Conservation (phyloP, 164 flowering plant species). For the Paratinospora sagittata region DNA sequence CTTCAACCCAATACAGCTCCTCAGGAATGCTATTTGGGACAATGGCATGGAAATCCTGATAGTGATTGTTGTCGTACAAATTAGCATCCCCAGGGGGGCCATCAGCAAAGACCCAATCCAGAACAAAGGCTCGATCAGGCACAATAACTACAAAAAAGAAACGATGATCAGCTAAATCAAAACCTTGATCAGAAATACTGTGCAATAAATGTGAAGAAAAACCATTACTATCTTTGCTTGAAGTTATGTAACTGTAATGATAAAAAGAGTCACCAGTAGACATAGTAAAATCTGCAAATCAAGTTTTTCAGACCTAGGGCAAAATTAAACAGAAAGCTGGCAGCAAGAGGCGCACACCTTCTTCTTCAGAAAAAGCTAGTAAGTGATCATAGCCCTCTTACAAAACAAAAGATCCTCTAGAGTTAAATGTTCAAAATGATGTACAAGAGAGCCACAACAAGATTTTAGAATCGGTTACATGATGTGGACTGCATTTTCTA, state of each 20-base stretch:
- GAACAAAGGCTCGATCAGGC: slow-evolving; percentile 65
- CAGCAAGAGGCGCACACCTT: not conserved
- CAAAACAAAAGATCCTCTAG: not conserved
- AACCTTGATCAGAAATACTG: slow-evolving; percentile 5
- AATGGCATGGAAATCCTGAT: slow-evolving; percentile 82
- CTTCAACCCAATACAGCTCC: slow-evolving; percentile 76
- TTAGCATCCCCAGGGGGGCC: slow-evolving; percentile 73
- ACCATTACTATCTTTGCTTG: not conserved
- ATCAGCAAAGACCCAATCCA: slow-evolving; percentile 99
- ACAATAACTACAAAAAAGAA: slow-evolving; percentile 51
- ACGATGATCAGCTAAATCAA: slow-evolving; percentile 2
- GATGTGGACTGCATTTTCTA: not conserved
- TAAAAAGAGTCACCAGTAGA: too few relatives aligned
- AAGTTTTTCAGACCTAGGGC: too few relatives aligned
- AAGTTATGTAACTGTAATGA: too few relatives aligned
- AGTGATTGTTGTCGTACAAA: slow-evolving; percentile 73
- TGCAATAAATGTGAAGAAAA: not conserved
- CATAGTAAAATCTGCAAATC: too few relatives aligned
- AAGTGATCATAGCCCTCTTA: not conserved
- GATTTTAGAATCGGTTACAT: not conserved
- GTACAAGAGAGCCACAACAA: not conserved
- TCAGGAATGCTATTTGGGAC: slow-evolving; percentile 51
- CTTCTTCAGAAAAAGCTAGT: not conserved
- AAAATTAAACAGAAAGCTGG: not conserved
- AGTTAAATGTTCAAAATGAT: not conserved